Percentiles rank a stretch among this genome's conserved stretches.
Conservation (phyloP, 768 basidiomycete genomes). For the Tulasnella sp. region DNA sequence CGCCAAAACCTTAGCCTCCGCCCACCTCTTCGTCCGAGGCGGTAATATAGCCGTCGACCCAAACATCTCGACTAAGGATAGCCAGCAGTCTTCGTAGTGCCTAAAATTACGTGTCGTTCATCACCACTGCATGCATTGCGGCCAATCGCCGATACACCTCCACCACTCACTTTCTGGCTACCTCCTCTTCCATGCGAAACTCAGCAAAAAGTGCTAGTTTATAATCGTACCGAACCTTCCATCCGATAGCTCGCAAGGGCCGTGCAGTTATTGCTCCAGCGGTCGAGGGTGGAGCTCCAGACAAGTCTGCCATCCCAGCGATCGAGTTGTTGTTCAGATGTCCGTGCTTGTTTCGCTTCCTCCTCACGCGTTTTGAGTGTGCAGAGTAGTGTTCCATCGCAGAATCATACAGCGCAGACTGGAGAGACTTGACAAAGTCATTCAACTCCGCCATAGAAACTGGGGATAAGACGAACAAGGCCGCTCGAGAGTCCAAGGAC, state of each 20-base stretch:
- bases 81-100: conserved; percentile 92
- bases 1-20: conserved; percentile 92
- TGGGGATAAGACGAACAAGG: conserved; percentile 89
- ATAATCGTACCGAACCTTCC: conserved; percentile 95
- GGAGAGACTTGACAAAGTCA: conserved; percentile 83
- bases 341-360: conserved; percentile 47
- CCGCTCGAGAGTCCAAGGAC: conserved; percentile 81
- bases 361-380: conserved; percentile 83
- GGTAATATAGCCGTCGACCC: conserved; percentile 75
- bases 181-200: conserved; percentile 84
- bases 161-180: conserved; percentile 69
- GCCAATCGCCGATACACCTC: neutral
- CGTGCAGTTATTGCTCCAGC: conserved; percentile 28
- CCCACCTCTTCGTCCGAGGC: conserved; percentile 94
- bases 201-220: conserved; percentile 97
- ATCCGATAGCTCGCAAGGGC: conserved; percentile 72
- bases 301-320: conserved; percentile 10
- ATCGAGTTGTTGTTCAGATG: conserved; percentile 33
- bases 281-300: conserved; percentile 3
- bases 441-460: conserved; percentile 74
- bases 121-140: neutral
- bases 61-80: conserved; percentile 76
- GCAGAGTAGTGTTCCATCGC: conserved; percentile 88
- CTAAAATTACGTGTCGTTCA: conserved; percentile 31
- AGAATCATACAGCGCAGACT: conserved; percentile 79